Evolutionary conservation across 495 filamentous ascomycete species (phyloP).

Genomic region (Penicillium goetzii): DNA sequence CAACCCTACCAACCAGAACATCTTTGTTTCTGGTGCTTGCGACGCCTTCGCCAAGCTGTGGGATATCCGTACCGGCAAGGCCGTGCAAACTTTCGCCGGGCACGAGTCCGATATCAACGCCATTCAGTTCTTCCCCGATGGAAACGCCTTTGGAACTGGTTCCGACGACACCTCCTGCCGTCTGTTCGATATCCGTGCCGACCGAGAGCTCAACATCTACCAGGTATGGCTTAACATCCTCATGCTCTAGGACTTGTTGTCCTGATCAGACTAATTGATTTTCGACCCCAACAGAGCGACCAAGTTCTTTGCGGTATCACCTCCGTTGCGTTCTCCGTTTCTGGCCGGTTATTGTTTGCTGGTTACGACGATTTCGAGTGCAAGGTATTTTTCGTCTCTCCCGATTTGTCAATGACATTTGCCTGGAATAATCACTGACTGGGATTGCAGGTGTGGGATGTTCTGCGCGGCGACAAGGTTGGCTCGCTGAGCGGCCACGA

Average conservation of each 20-base stretch:
- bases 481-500: slow-evolving; percentile 96
- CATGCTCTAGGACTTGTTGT: neutral
- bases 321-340: slow-evolving; percentile 97
- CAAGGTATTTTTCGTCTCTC: slow-evolving; percentile 68
- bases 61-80: slow-evolving; percentile 98
- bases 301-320: slow-evolving; percentile 98
- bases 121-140: slow-evolving; percentile 99
- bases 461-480: slow-evolving; percentile 94
- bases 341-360: slow-evolving; percentile 91
- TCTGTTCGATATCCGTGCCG: slow-evolving; percentile 95
- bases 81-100: slow-evolving; percentile 96
- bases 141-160: slow-evolving; percentile 97
- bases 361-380: slow-evolving; percentile 99
- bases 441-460: slow-evolving; percentile 84
- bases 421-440: slow-evolving; percentile 23
- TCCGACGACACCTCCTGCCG: slow-evolving; percentile 98
- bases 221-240: slow-evolving; percentile 59
- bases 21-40: slow-evolving; percentile 96
- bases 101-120: slow-evolving; percentile 99
- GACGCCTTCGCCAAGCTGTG: slow-evolving; percentile 98
- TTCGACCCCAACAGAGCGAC: slow-evolving; percentile 68
- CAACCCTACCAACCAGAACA: slow-evolving; percentile 97
- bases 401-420: neutral
- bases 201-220: slow-evolving; percentile 94
- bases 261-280: slow-evolving; percentile 18